Evolutionary conservation across 1,139 yeast genomes (phyloP), one percentile per base, ranked within the genome.

Genomic region (Candida neerlandica): DNA sequence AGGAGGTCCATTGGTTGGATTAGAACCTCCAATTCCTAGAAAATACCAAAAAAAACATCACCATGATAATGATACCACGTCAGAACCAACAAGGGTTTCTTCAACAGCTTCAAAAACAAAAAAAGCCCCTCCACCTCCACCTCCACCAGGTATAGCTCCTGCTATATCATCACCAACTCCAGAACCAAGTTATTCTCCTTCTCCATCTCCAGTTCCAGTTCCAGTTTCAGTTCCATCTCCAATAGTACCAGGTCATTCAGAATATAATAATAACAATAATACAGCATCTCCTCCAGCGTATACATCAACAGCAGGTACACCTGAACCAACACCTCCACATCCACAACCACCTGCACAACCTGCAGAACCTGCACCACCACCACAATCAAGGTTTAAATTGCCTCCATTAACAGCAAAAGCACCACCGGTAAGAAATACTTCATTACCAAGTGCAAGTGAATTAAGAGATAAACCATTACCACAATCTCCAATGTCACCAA

Each of bases 21-120:
- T 88, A 41, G 96, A 89, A 61, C 96, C 96, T 1, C 96, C 96
- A 16, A 74, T 89, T 49, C 96, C 96, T 2, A 72, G 94, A 51
- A 78, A 79, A 57, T 78, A 73, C 53, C 78, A 76, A 51, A 52
- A 60, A 55, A 57, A 57, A 21, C 19, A 35, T 26, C 51, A 44
- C 47, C 44, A 41, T 23, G 48, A 38, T 53, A 14, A 27, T 21
- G 44, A 26, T 9, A 18, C 18, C 5, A n/a, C 44, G 23, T 16
- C 46, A 34, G 60, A 46, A 30, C 52, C 59, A 6, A 30, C 57
- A 2, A 42, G 58, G 39, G 30, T 50, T 12, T 30, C 51, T 14
- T 45, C 58, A 23, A 18, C 45, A 16, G 43, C 61, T 15, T 45
- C 56, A 10, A 69, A 64, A 51, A 53, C 52, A 16, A 74, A 73